These are phyloP conservation scores for Phalaenopsis aphrodite DNA, from an alignment of 106 monocot genomes.

Conservation along the genomic window DNA sequence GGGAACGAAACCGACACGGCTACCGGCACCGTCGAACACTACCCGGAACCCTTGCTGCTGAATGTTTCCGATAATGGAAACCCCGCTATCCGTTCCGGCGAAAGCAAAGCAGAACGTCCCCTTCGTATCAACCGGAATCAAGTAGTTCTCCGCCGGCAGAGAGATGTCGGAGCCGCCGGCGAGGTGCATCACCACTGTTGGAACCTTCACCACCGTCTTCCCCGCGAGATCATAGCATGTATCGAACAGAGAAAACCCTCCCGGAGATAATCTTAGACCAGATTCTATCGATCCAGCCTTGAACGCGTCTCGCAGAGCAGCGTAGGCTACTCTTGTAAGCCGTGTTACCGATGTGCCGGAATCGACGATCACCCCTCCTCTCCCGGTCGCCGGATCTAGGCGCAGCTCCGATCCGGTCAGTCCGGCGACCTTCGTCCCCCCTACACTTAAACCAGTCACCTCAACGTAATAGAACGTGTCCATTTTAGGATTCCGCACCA, in stretches of 20 bases:
- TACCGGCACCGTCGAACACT: conserved; percentile 33
- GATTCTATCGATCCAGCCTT: conserved; percentile 32
- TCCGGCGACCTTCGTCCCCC: conserved; percentile 50
- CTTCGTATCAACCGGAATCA: conserved; percentile 59
- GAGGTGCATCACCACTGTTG: conserved; percentile 61
- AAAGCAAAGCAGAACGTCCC: conserved; percentile 86
- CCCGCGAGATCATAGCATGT: conserved; percentile 69
- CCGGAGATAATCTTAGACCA: conserved; percentile 31
- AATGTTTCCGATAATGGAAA: conserved; percentile 73
- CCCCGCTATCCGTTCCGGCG: conserved; percentile 54
- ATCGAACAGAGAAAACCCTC: conserved; percentile 75
- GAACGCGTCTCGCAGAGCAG: conserved; percentile 68
- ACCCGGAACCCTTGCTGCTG: conserved; percentile 75
- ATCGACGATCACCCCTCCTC: conserved; percentile 82
- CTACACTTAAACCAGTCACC: conserved; percentile 60
- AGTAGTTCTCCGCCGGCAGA: conserved; percentile 69
- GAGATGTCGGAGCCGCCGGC: conserved; percentile 37
- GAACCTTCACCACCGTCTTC: conserved; percentile 61
- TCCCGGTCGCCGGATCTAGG: conserved; percentile 50
- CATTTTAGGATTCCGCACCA: conserved; percentile 54
- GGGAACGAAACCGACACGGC: conserved; percentile 26
- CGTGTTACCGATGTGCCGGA: conserved; percentile 86
- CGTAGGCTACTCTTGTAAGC: conserved; percentile 47
- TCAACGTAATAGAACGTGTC: conserved; percentile 81
- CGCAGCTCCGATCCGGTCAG: conserved; percentile 24